A percentile compares a stretch with the other conserved stretches of the same genome.
Evolutionary conservation across 2,329 filamentous ascomycete genomes (phyloP).

Genomic region (Cytospora mali): DNA sequence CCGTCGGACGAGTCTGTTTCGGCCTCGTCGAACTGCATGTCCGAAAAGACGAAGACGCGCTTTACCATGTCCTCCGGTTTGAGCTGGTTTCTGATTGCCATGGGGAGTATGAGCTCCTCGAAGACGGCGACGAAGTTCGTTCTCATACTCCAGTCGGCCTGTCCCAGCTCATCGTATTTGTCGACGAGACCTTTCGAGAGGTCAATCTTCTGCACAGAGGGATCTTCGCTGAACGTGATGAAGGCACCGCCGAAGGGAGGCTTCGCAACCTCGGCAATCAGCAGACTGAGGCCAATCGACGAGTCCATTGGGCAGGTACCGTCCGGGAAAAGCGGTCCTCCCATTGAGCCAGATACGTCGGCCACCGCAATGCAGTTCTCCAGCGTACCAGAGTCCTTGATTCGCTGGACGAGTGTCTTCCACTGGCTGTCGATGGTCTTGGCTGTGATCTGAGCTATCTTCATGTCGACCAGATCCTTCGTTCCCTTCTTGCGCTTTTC

Average conservation of each 20-base stretch:
- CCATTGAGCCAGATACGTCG: slow-evolving; percentile 61
- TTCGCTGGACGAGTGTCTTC: slow-evolving; percentile 59
- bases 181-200: slow-evolving; percentile 42
- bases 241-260: slow-evolving; percentile 57
- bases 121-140: slow-evolving; percentile 61
- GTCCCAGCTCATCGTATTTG: slow-evolving; percentile 42
- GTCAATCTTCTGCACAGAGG: slow-evolving; percentile 46
- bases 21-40: slow-evolving; percentile 61
- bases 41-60: slow-evolving; percentile 61
- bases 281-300: slow-evolving; percentile 58
- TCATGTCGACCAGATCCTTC: slow-evolving; percentile 34
- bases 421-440: slow-evolving; percentile 55
- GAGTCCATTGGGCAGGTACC: slow-evolving; percentile 54
- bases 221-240: slow-evolving; percentile 54
- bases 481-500: slow-evolving; percentile 14
- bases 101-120: slow-evolving; percentile 54
- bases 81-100: slow-evolving; percentile 53
- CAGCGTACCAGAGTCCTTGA: slow-evolving; percentile 57
- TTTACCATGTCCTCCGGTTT: slow-evolving; percentile 62
- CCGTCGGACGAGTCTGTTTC: no score
- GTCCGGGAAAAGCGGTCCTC: slow-evolving; percentile 42
- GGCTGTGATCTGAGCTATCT: slow-evolving; percentile 36
- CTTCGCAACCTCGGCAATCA: slow-evolving; percentile 55
- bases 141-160: slow-evolving; percentile 43
- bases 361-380: slow-evolving; percentile 58